Evolutionary conservation across 176 grass and related monocot genomes (phyloP).

Genomic region (Oryza punctata): DNA sequence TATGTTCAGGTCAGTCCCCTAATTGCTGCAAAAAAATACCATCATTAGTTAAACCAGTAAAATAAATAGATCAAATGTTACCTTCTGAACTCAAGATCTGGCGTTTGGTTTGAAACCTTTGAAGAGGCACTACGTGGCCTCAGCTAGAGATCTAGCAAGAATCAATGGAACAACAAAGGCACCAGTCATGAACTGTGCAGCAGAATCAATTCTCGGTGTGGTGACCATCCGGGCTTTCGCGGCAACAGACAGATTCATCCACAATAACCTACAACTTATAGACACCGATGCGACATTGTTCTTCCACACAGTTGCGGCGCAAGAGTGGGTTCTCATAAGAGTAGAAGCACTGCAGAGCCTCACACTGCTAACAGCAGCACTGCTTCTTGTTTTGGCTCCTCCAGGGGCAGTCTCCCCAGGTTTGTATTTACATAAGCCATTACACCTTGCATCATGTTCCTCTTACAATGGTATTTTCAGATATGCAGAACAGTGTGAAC

Average conservation of each 20-base stretch:
- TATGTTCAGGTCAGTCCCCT: conserved; percentile 65
- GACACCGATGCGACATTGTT: conserved; percentile 83
- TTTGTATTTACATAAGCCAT: conserved; percentile 51
- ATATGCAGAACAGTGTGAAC: background rate
- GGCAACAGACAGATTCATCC: conserved; percentile 66
- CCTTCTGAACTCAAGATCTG: conserved; percentile 13
- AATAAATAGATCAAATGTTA: conserved; percentile 10
- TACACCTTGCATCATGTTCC: background rate
- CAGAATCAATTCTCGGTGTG: conserved; percentile 75
- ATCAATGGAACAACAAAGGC: conserved; percentile 97
- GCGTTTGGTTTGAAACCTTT: conserved; percentile 29
- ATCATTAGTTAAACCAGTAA: background rate
- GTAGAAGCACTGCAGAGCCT: conserved; percentile 81
- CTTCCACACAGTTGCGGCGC: conserved; percentile 78
- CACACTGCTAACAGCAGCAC: conserved; percentile 64
- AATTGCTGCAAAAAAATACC: conserved; percentile 6
- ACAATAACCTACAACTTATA: conserved; percentile 67
- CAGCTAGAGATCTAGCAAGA: conserved; percentile 89
- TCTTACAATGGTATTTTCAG: conserved; percentile 13
- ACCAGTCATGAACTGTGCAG: conserved; percentile 87
- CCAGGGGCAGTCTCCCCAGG: conserved; percentile 73
- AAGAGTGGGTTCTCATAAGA: conserved; percentile 95
- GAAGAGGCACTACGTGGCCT: conserved; percentile 80
- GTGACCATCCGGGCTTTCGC: conserved; percentile 77
- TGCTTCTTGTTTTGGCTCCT: conserved; percentile 83